Base-by-base conservation (phyloP, 345 rosid genomes). In the Eutrema yunnanense region DNA sequence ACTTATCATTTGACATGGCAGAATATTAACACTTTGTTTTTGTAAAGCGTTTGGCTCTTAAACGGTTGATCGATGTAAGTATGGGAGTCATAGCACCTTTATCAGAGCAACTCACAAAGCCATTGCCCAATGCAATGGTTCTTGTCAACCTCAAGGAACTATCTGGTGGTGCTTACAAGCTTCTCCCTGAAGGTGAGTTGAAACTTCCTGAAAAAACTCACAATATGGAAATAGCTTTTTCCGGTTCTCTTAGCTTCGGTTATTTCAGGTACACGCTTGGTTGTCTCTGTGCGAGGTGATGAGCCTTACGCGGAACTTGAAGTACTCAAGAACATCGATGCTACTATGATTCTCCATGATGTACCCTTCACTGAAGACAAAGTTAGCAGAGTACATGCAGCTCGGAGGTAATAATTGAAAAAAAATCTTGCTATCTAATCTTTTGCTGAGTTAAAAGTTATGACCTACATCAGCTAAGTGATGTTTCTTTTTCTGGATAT, bases 51-150 rank as follows among this genome's bases (percentile, higher is more conserved):
- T 84, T 95, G 33, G 90, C 97, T 72, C 99, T 95, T 75, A 92
- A 88, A 75, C 81, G 99, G 79, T 80, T 95, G 89, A 81, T 92
- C 42, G 99, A 92, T 67, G 79, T 92, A 61, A 92, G 96, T 79
- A 87, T 95, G 96, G 99, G 99, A 49, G 87, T 95, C 13, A 87
- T 92, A 69, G 73, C 87, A 59, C 99, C 99, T 75, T 79, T 95
- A 74, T 84, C 97, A 13, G 99, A 95, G 82, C 99, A 95, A 79
- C 86, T 95, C 46, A 95, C 92, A 54, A 95, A 92, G 76, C 97
- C 99, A 36, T 79, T 95, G 71, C 96, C 99, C 55, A 83, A 92
- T 74, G 97, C 99, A 61, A 83, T 95, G 87, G 93, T 78, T 81
- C 88, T 95, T 67, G 96, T 92, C 71, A 92, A 87, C 79, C 93